A percentile compares a stretch with the other conserved stretches of the same genome.
Conservation (phyloP, 495 filamentous ascomycete species). For the Poronia punctata region DNA sequence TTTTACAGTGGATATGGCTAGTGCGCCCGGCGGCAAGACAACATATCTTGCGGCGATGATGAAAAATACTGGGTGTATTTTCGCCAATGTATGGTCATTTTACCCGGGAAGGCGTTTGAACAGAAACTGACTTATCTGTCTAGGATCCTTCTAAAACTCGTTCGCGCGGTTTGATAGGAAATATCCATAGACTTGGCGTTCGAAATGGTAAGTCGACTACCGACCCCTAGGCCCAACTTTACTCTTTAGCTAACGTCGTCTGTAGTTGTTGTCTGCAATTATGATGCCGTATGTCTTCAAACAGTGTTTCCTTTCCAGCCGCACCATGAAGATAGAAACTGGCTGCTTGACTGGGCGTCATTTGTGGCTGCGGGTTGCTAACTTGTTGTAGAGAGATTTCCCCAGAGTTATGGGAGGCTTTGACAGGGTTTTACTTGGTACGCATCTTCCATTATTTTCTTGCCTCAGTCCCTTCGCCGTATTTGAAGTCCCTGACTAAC, state of each 20-base stretch:
- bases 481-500: too few relatives aligned
- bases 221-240: not conserved
- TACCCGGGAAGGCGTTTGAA: not conserved
- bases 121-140: not conserved
- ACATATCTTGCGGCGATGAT: constrained; percentile 94
- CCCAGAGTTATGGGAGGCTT: constrained; percentile 93
- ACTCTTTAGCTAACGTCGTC: not conserved
- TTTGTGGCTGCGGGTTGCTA: not conserved
- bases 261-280: constrained; percentile 71
- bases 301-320: too few relatives aligned
- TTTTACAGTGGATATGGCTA: constrained; percentile 65
- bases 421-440: constrained; percentile 44
- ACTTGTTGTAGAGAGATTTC: constrained; percentile 54
- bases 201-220: constrained; percentile 56
- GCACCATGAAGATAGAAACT: too few relatives aligned
- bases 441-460: too few relatives aligned
- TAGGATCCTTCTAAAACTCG: constrained; percentile 80
- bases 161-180: constrained; percentile 95
- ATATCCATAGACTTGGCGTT: constrained; percentile 89
- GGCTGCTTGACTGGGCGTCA: not conserved
- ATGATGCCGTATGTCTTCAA: constrained; percentile 53
- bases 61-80: constrained; percentile 94
- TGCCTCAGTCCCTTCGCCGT: too few relatives aligned
- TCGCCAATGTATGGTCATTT: constrained; percentile 59
- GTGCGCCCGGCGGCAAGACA: constrained; percentile 94